phyloP scores from a whole-genome alignment of 305 asterid species.

The Solanum hybrid region DNA sequence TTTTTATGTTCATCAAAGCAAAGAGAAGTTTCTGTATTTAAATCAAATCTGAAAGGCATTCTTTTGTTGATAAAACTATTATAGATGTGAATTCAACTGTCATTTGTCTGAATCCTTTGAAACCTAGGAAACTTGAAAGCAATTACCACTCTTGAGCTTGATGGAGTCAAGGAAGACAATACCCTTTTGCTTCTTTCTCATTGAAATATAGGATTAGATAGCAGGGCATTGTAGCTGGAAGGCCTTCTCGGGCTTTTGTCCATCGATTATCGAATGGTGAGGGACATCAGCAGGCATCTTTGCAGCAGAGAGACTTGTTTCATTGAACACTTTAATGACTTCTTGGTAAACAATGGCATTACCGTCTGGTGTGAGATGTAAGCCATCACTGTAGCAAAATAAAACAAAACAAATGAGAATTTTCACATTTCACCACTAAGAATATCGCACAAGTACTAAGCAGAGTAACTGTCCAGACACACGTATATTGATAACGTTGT shows the following conservation, averaged over 20 bases:
- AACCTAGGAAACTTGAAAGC: background rate
- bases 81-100: background rate
- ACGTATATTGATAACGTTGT: background rate
- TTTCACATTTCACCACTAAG: background rate
- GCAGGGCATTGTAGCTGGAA: slow-evolving; percentile 32
- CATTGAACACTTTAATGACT: slow-evolving; percentile 39
- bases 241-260: slow-evolving; percentile 44
- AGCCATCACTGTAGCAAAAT: slow-evolving; percentile 47
- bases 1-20: background rate
- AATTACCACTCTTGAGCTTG: background rate
- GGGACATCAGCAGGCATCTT: slow-evolving; percentile 65
- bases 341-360: slow-evolving; percentile 48
- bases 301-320: slow-evolving; percentile 39
- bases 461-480: background rate
- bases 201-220: background rate
- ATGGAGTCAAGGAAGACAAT: background rate
- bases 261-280: slow-evolving; percentile 55
- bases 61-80: background rate
- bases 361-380: slow-evolving; percentile 74
- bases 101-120: background rate
- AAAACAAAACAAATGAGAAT: background rate
- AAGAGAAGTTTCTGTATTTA: background rate
- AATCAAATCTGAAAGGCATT: background rate
- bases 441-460: background rate
- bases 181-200: background rate